Percentiles rank a stretch among this genome's conserved stretches.
phyloP scores from a whole-genome alignment of 345 rosid genomes.

The Sisymbrium altissimum region DNA sequence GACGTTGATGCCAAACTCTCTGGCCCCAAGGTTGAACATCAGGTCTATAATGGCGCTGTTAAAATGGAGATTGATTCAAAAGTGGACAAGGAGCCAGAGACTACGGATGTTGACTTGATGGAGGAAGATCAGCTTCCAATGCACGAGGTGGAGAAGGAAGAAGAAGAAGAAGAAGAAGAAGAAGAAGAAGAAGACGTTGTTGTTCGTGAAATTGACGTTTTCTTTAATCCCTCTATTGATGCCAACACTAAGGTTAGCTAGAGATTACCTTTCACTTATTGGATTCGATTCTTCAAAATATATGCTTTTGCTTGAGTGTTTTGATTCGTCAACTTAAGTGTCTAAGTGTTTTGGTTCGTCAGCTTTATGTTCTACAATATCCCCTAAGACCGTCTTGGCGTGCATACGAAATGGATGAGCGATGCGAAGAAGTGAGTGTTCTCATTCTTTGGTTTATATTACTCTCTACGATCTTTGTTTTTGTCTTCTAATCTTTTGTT shows the following conservation, averaged over 20 bases:
- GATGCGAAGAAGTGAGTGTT: constrained; percentile 63
- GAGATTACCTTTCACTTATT: neutral
- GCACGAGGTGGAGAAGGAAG: constrained; percentile 34
- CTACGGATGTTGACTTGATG: constrained; percentile 33
- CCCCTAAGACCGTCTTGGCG: constrained; percentile 86
- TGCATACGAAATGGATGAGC: constrained; percentile 79
- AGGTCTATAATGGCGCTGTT: constrained; percentile 33
- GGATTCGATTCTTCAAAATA: neutral
- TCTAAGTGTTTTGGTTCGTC: constrained; percentile 26
- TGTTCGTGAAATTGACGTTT: constrained; percentile 87
- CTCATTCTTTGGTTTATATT: neutral
- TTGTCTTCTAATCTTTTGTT: constrained; percentile 1
- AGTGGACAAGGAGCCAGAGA: constrained; percentile 29
- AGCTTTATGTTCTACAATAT: constrained; percentile 86
- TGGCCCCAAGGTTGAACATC: constrained; percentile 34
- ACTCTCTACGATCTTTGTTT: neutral
- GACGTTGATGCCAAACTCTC: constrained; percentile 35
- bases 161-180: constrained; percentile 23
- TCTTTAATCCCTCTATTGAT: constrained; percentile 55
- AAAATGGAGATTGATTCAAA: constrained; percentile 55
- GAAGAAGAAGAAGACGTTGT: constrained; percentile 57
- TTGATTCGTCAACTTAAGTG: too few species aligned
- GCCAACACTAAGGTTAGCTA: constrained; percentile 44
- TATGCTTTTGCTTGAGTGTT: neutral
- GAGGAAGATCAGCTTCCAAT: constrained; percentile 32